phyloP scores from a whole-genome alignment of 2,329 filamentous ascomycete species.

The Arthrinium puccinioides region DNA sequence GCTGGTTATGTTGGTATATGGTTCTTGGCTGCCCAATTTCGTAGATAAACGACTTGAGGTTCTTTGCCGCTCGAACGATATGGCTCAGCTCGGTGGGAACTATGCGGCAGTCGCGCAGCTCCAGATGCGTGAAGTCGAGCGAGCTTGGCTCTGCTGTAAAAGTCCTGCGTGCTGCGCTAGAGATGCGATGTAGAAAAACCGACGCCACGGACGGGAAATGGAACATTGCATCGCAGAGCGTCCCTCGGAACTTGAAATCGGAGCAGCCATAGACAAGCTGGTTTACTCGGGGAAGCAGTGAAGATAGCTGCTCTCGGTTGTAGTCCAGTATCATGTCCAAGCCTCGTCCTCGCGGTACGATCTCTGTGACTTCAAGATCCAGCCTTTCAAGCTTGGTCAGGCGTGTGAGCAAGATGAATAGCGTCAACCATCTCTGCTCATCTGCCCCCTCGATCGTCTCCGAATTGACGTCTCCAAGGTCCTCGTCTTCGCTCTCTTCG shows the following conservation, averaged over 20 bases:
- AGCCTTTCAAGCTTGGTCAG: conserved; percentile 2
- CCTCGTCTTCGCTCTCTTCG: conserved; percentile 4
- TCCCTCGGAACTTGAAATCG: background rate
- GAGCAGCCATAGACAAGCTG: conserved; percentile 6
- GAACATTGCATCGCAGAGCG: conserved; percentile 1
- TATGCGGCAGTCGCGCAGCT: conserved; percentile 7
- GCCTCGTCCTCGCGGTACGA: background rate
- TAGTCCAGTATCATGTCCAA: conserved; percentile 3
- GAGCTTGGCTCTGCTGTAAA: background rate
- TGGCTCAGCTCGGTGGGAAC: conserved; percentile 1
- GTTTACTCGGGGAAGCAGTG: background rate
- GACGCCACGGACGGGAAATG: background rate
- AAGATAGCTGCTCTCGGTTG: background rate
- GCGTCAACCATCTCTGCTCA: conserved; percentile 1
- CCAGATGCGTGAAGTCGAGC: conserved; percentile 4
- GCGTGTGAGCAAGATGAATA: conserved; percentile 3
- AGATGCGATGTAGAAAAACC: conserved; percentile 5
- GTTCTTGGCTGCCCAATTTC: conserved; percentile 7
- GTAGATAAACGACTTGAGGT: conserved; percentile 6
- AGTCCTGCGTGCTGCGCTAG: background rate
- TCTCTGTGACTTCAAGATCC: conserved; percentile 4
- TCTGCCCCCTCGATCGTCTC: conserved; percentile 1
- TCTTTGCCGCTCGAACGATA: background rate
- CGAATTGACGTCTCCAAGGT: background rate
- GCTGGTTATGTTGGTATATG: conserved; percentile 3